Conservation (phyloP, 768 basidiomycete genomes). For the Ramaria sp. region DNA sequence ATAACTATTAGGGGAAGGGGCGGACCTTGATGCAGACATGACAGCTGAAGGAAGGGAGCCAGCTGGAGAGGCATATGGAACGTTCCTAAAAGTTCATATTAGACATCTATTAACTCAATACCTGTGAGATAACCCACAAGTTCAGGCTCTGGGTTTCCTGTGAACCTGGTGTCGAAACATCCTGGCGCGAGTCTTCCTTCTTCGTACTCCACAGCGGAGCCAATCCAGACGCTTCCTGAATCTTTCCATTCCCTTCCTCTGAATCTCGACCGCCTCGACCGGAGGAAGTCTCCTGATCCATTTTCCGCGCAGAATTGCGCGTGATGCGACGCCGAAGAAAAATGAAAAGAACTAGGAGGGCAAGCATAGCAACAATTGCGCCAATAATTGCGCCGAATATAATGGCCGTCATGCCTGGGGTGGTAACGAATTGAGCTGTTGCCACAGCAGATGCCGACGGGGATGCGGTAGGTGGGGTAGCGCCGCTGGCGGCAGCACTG, state of each 20-base stretch:
- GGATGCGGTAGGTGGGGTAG: not conserved
- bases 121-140: not conserved
- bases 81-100: not conserved
- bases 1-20: not conserved
- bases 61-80: not conserved
- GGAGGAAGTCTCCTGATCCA: not conserved
- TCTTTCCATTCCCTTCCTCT: not conserved
- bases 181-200: not conserved
- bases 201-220: not conserved
- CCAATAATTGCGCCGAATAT: constrained; percentile 2
- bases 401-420: constrained; percentile 1
- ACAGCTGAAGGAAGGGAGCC: not conserved
- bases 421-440: constrained; percentile 1
- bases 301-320: not conserved
- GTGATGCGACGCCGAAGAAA: constrained; percentile 5
- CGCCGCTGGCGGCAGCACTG: not conserved
- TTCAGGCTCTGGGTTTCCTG: not conserved
- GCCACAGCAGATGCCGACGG: not conserved
- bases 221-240: not conserved
- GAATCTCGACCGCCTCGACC: not conserved
- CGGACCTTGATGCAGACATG: not conserved
- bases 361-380: not conserved
- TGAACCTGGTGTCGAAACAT: not conserved
- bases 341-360: constrained; percentile 1
- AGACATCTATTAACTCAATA: not conserved